Base-by-base conservation (phyloP, 2,329 filamentous ascomycete genomes). In the Fonsecaea nubica region DNA sequence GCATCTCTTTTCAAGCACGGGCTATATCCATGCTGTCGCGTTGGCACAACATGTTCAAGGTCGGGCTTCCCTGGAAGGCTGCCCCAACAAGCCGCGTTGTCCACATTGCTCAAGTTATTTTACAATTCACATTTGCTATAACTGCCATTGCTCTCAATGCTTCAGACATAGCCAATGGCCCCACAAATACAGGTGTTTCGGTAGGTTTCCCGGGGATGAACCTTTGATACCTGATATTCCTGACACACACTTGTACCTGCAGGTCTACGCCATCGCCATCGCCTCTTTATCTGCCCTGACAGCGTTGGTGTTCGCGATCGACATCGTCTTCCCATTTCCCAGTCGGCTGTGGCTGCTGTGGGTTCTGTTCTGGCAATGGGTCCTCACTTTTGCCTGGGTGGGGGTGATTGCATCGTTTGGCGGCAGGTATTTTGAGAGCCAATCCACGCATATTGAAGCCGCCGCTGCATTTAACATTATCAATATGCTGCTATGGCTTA, bases 401-500 rank as follows among this genome's bases (percentile, higher is more conserved):
- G 60, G 60, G 5, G 60, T 62, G 15, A 55, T 36, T 32, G 50
- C 60, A n/a, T 35, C 38, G 21, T 62, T 62, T 48, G 25, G 60
- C 12, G 36, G 15, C 7, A 21, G 25, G 42, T 56, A 55, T 56
- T 62, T 62, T 30, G n/a, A 62, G 10, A 48, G 48, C 32, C 60
- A 15, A 18, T 45, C 38, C 2, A 45, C 36, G 4, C 32, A 21
- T 4, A 42, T 62, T 15, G 33, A 45, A 15, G 50, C 36, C 15
- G 52, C 60, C 10, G 60, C 60, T 48, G 60, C 52, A 6, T 56
- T 56, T 36, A 56, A 62, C 18, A 30, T 62, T 12, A 52, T 18
- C 36, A 62, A 62, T 21, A 35, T 62, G 60, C n/a, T 62, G 30
- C 52, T 62, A 7, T 62, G 60, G 60, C n/a, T 62, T 36, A 21